Evolutionary conservation across 2,329 filamentous ascomycete genomes (phyloP), one percentile per base, ranked within the genome.

Genomic region (Colletotrichum graminicola): DNA sequence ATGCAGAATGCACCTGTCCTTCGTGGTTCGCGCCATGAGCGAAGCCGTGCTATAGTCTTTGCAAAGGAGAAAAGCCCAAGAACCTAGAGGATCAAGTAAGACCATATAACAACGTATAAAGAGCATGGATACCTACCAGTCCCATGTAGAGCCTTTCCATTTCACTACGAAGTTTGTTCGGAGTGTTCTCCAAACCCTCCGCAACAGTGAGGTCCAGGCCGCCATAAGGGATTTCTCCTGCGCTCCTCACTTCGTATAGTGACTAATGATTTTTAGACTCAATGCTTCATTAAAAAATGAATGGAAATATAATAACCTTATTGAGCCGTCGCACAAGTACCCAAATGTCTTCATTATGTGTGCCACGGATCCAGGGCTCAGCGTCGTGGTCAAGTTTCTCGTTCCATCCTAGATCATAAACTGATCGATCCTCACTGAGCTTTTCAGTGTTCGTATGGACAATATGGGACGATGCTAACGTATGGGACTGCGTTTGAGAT

Each of bases 121-220:
- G 18, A 26, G 3, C 2, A 1, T 2, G 10, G 10, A 10, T 3
- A 51, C 41, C 2, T 5, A 73, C 71, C 10, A 91, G 85, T 0
- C 88, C 90, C 82, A 90, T 90, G 75, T 92, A 91, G 36, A 91
- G 81, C 45, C 90, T 83, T 77, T 91, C 90, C 77, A 91, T 41
- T 23, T 67, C 55, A 3, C 55, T 60, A 23, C 66, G 66, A 8
- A 67, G 47, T 18, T 67, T 67, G 51, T 67, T 67, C 4, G 66
- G 66, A 3, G 66, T 55, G 39, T n/a, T 91, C 66, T 91, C 88
- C 75, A 91, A 89, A 73, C 91, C 88, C 62, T 89, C 86, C 5
- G 88, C 87, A 52, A 90, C 87, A 72, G 89, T 89, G 60, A 91
- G 81, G 77, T 92, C 90, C 41, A 92, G 79, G 18, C 86, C 85